Conservation (phyloP, 306 rosid genomes). For the Prunus mongolica region DNA sequence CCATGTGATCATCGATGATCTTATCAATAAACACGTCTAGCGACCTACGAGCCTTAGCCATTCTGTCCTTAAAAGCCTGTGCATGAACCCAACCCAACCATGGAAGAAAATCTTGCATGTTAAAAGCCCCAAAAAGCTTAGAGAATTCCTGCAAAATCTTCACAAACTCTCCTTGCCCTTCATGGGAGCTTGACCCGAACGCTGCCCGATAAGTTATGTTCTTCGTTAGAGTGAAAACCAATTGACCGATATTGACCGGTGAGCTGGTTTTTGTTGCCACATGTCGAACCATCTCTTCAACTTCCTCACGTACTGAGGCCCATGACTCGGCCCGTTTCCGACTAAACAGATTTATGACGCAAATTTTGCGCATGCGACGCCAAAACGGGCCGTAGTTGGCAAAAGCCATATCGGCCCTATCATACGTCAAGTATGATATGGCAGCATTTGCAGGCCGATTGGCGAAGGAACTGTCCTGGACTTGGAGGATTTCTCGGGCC, state of each 20-base stretch:
- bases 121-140: slow-evolving; percentile 30
- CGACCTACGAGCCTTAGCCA: slow-evolving; percentile 20
- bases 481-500: slow-evolving; percentile 31
- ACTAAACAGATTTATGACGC: slow-evolving; percentile 28
- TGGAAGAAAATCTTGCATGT: slow-evolving; percentile 32
- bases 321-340: slow-evolving; percentile 28
- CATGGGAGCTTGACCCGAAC: slow-evolving; percentile 26
- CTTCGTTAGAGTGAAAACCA: slow-evolving; percentile 21
- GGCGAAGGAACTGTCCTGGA: slow-evolving; percentile 21
- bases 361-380: slow-evolving; percentile 32
- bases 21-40: slow-evolving; percentile 26
- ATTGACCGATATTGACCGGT: slow-evolving; percentile 19
- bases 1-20: slow-evolving; percentile 27
- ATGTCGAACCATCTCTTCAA: not conserved
- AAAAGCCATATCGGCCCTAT: slow-evolving; percentile 33
- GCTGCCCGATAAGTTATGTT: slow-evolving; percentile 32
- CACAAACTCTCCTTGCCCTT: slow-evolving; percentile 27
- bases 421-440: slow-evolving; percentile 19
- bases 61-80: slow-evolving; percentile 14
- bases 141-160: slow-evolving; percentile 33
- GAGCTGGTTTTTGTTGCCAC: not conserved
- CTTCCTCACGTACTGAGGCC: slow-evolving; percentile 29
- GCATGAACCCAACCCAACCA: slow-evolving; percentile 33
- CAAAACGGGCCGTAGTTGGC: slow-evolving; percentile 36
- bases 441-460: slow-evolving; percentile 20